A percentile compares a stretch with the other conserved stretches of the same genome.
Conservation (phyloP, 139 green algal species). For the Penium margaritaceum region DNA sequence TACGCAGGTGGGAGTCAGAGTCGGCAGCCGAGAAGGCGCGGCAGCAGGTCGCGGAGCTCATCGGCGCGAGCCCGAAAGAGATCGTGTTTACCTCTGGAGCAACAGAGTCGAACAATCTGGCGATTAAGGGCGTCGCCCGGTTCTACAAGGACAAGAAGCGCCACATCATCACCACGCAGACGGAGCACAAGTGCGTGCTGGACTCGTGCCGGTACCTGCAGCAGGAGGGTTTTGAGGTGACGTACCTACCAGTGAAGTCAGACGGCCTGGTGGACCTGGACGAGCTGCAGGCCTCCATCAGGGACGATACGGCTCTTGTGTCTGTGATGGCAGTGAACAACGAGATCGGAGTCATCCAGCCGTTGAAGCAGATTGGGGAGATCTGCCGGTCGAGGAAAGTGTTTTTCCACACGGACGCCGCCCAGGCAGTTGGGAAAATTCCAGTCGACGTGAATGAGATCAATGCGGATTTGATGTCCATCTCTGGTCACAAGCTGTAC, state of each 20-base stretch:
- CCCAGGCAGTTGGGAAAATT: slow-evolving; percentile 84
- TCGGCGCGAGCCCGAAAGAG: slow-evolving; percentile 90
- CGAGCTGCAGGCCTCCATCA: slow-evolving; percentile 68
- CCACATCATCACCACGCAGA: slow-evolving; percentile 95
- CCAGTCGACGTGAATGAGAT: slow-evolving; percentile 78
- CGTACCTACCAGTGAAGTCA: slow-evolving; percentile 81
- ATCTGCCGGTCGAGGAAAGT: slow-evolving; percentile 71
- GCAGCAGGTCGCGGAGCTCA: slow-evolving; percentile 70
- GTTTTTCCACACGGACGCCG: slow-evolving; percentile 86
- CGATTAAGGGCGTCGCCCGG: slow-evolving; percentile 86
- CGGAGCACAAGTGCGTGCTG: slow-evolving; percentile 96
- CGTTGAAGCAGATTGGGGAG: slow-evolving; percentile 78
- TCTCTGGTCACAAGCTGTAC: slow-evolving; percentile 96
- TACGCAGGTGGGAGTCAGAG: slow-evolving; percentile 95
- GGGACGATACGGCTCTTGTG: slow-evolving; percentile 78
- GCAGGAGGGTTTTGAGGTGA: slow-evolving; percentile 70
- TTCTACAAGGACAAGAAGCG: slow-evolving; percentile 91
- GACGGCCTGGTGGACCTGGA: slow-evolving; percentile 79
- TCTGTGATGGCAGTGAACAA: slow-evolving; percentile 98
- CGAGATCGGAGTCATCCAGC: slow-evolving; percentile 86
- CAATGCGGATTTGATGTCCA: slow-evolving; percentile 87
- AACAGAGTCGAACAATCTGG: slow-evolving; percentile 96
- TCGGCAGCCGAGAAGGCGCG: slow-evolving; percentile 82
- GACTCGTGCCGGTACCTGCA: slow-evolving; percentile 85
- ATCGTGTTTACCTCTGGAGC: slow-evolving; percentile 96